These are phyloP conservation scores for Prinsepia uniflora DNA, from an alignment of 306 rosid species.

Conservation along the genomic window DNA sequence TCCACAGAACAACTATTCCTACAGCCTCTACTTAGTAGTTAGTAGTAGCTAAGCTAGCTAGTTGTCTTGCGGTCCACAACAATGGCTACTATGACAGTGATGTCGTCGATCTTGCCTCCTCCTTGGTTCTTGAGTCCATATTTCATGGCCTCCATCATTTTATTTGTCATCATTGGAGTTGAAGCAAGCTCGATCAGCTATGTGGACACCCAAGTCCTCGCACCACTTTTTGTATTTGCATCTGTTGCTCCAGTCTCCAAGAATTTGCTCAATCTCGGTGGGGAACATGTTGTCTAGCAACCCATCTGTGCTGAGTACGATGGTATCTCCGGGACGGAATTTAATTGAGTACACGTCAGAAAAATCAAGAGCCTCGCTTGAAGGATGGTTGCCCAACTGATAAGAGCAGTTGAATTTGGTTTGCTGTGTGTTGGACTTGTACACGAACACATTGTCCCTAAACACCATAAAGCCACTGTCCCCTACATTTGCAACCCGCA, in stretches of 20 bases:
- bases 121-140: not conserved
- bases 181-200: not conserved
- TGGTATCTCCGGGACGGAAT: not conserved
- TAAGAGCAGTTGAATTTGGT: too few relatives aligned
- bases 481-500: slow-evolving; percentile 19
- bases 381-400: slow-evolving; percentile 8
- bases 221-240: not conserved
- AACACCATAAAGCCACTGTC: slow-evolving; percentile 30
- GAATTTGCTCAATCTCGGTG: not conserved
- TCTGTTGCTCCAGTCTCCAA: not conserved
- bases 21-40: too few relatives aligned
- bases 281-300: slow-evolving; percentile 9
- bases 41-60: too few relatives aligned
- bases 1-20: too few relatives aligned
- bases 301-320: slow-evolving; percentile 5
- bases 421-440: too few relatives aligned
- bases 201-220: not conserved
- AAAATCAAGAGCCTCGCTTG: not conserved
- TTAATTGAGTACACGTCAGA: not conserved
- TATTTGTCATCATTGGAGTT: not conserved
- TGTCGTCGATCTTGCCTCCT: not conserved
- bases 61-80: not conserved
- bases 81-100: not conserved
- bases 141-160: not conserved
- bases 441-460: not conserved